Conservation (phyloP, 2,329 filamentous ascomycete genomes). For the Zasmidium angulare region DNA sequence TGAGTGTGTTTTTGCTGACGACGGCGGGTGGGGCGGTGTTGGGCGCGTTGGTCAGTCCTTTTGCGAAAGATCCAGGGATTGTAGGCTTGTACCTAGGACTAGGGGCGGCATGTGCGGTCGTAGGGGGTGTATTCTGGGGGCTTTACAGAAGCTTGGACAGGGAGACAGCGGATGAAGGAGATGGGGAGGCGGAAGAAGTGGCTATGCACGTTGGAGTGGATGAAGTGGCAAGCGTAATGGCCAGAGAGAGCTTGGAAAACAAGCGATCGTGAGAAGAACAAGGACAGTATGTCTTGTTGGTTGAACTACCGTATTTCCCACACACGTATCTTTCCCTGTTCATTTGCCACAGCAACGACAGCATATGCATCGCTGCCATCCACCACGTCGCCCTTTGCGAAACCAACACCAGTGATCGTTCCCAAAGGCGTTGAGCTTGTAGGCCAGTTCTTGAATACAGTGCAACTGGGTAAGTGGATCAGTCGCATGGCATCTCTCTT, state of each 20-base stretch:
- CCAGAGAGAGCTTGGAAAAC: background rate
- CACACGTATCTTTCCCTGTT: slow-evolving; percentile 80
- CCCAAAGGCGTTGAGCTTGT: slow-evolving; percentile 87
- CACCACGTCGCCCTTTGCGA: slow-evolving; percentile 40
- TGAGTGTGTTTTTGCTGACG: slow-evolving; percentile 37
- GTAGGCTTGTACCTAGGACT: slow-evolving; percentile 54
- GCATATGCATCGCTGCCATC: slow-evolving; percentile 40
- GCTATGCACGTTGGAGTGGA: background rate
- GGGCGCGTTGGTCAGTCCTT: slow-evolving; percentile 60
- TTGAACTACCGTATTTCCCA: slow-evolving; percentile 69
- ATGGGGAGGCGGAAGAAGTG: slow-evolving; percentile 13
- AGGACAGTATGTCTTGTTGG: no score
- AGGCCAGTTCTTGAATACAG: slow-evolving; percentile 96
- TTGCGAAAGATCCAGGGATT: slow-evolving; percentile 61
- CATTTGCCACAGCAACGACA: slow-evolving; percentile 81
- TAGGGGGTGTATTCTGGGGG: slow-evolving; percentile 20
- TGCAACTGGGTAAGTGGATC: slow-evolving; percentile 87
- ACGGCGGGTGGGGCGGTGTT: slow-evolving; percentile 58
- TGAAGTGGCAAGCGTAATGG: background rate
- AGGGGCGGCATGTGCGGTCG: slow-evolving; percentile 16
- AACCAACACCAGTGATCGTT: slow-evolving; percentile 64
- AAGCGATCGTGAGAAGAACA: no score
- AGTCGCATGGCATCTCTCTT: slow-evolving; percentile 86
- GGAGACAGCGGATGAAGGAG: slow-evolving; percentile 15
- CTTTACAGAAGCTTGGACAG: slow-evolving; percentile 44